phyloP scores from a whole-genome alignment of 2,329 filamentous ascomycete species.

The Metarhizium anisopliae region DNA sequence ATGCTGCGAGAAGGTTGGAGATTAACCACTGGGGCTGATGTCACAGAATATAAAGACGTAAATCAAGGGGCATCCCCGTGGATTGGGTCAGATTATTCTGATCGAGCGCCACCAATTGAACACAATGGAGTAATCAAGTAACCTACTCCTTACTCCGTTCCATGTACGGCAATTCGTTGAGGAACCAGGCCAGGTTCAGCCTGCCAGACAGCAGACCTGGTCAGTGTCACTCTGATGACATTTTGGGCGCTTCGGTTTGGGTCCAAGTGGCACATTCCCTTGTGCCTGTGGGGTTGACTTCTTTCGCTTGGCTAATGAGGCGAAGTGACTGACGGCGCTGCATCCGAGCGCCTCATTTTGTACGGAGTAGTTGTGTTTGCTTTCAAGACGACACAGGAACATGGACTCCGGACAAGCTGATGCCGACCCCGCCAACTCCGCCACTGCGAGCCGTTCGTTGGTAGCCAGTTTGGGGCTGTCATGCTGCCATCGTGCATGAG shows the following conservation, averaged over 20 bases:
- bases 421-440: background rate
- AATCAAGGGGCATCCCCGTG: background rate
- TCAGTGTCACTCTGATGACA: no score
- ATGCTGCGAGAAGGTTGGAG: no score
- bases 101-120: background rate
- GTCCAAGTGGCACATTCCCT: background rate
- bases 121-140: no score
- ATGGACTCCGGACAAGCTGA: background rate
- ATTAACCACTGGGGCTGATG: no score
- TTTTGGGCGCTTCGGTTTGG: no score
- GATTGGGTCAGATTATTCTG: background rate
- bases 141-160: no score
- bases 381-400: no score
- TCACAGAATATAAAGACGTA: background rate
- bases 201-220: no score
- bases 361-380: background rate
- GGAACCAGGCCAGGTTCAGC: no score
- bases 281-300: conserved; percentile 1
- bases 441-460: background rate
- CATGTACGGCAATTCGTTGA: no score
- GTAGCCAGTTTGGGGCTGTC: background rate
- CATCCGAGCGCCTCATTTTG: background rate
- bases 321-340: background rate
- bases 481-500: background rate
- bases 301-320: conserved; percentile 4